Percentiles rank a stretch among this genome's conserved stretches.
phyloP scores from a whole-genome alignment of 352 stramenopile genomes.

The Halophytophthora batemanensis region DNA sequence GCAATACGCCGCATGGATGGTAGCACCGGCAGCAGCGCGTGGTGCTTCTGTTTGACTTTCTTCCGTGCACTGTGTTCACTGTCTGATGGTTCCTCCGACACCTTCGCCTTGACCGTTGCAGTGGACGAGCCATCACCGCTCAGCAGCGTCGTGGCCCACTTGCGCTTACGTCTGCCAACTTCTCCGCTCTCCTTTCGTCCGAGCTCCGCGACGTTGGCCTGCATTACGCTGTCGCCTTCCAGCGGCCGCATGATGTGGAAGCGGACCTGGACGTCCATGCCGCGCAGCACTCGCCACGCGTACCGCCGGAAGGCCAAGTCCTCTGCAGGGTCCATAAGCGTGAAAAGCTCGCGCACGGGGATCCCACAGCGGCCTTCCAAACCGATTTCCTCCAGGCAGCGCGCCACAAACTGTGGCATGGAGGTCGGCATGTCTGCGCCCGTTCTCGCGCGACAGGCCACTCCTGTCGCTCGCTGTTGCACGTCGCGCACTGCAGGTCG shows the following conservation, averaged over 20 bases:
- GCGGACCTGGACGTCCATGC: conserved; percentile 46
- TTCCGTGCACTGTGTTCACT: conserved; percentile 11
- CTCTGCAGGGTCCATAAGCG: conserved; percentile 44
- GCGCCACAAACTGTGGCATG: conserved; percentile 71
- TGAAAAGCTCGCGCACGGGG: conserved; percentile 58
- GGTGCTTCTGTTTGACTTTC: conserved; percentile 27
- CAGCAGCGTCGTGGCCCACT: conserved; percentile 71
- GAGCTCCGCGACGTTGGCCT: neutral
- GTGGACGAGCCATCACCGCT: conserved; percentile 3
- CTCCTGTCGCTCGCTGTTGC: neutral
- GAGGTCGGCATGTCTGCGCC: conserved; percentile 20
- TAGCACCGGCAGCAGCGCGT: conserved; percentile 38
- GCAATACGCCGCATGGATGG: conserved; percentile 52
- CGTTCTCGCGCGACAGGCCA: neutral
- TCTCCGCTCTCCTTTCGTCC: neutral
- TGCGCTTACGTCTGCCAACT: conserved; percentile 44
- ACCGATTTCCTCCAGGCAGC: conserved; percentile 77
- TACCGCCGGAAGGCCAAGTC: conserved; percentile 55
- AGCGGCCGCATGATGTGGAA: conserved; percentile 66
- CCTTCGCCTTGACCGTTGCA: conserved; percentile 5
- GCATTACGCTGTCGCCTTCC: neutral
- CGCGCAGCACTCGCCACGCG: conserved; percentile 60
- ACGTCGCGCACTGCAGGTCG: too few relatives aligned
- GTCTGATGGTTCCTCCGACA: neutral
- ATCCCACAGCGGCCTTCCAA: conserved; percentile 76